Percentiles rank a stretch among this genome's conserved stretches.
phyloP scores from a whole-genome alignment of 768 basidiomycete genomes.

The Collybia mongolica region DNA sequence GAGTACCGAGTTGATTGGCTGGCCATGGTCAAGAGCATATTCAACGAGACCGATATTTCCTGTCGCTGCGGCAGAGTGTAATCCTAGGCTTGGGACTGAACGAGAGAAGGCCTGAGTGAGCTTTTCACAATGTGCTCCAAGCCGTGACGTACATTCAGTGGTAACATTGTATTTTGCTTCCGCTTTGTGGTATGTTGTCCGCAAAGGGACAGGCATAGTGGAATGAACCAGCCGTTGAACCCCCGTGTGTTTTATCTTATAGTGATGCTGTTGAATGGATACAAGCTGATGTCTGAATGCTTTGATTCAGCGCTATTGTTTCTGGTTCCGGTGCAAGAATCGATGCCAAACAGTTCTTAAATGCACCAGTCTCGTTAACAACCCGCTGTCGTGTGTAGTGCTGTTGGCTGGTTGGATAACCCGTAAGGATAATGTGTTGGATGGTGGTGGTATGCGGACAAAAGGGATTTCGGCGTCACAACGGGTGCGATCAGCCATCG shows the following conservation, averaged over 20 bases:
- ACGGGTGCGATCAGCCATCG: slow-evolving; percentile 17
- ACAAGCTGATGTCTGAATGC: slow-evolving; percentile 19
- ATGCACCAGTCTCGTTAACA: neutral
- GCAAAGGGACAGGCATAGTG: slow-evolving; percentile 49
- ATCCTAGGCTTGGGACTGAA: slow-evolving; percentile 71
- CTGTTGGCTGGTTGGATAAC: no score
- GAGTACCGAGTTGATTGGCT: slow-evolving; percentile 94
- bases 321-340: slow-evolving; percentile 3
- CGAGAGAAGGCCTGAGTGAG: slow-evolving; percentile 9
- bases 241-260: slow-evolving; percentile 11
- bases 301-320: slow-evolving; percentile 17
- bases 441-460: slow-evolving; percentile 19
- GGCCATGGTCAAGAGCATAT: slow-evolving; percentile 91
- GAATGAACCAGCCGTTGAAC: slow-evolving; percentile 17
- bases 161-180: slow-evolving; percentile 60
- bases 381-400: neutral
- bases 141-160: slow-evolving; percentile 46
- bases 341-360: neutral
- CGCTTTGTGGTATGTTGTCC: slow-evolving; percentile 45
- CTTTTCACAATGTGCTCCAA: neutral
- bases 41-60: slow-evolving; percentile 93
- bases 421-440: slow-evolving; percentile 2
- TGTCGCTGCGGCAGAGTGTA: slow-evolving; percentile 75
- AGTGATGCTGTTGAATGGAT: slow-evolving; percentile 13
- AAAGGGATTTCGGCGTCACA: slow-evolving; percentile 14